phyloP scores from a whole-genome alignment of 192 early-diverging fungal species.

The Chytriomyces confervae region DNA sequence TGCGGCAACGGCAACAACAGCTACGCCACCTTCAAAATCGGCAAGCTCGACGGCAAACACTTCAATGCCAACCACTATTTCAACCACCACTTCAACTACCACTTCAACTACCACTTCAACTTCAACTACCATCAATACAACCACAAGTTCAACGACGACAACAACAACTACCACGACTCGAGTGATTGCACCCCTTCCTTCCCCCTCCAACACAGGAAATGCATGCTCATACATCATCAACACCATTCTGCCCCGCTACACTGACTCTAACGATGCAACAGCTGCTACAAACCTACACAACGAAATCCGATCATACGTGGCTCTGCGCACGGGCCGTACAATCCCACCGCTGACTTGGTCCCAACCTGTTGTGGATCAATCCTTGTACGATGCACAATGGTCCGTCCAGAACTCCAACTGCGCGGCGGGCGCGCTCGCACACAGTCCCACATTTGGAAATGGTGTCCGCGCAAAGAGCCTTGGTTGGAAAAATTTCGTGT shows the following conservation, averaged over 20 bases:
- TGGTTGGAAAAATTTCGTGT: too few relatives aligned
- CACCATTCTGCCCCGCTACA: not conserved
- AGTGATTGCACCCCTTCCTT: not conserved
- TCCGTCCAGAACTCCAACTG: too few relatives aligned
- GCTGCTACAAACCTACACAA: not conserved
- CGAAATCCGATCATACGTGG: not conserved
- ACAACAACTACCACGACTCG: conserved; percentile 1
- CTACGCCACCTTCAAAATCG: conserved; percentile 1
- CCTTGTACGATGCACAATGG: too few relatives aligned
- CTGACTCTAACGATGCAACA: not conserved
- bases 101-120: conserved; percentile 14
- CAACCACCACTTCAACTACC: not conserved
- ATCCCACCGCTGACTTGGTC: too few relatives aligned
- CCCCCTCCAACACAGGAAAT: not conserved
- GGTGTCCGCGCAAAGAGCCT: too few relatives aligned
- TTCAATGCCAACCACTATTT: not conserved
- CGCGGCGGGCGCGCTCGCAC: too few relatives aligned
- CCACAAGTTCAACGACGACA: conserved; percentile 8
- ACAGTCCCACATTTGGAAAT: too few relatives aligned
- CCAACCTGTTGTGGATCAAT: too few relatives aligned
- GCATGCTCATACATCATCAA: not conserved
- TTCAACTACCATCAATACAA: not conserved
- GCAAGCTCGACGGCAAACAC: not conserved
- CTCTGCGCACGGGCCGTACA: not conserved
- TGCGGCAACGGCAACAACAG: conserved; percentile 4